Evolutionary conservation across 164 flowering plant species (phyloP).

Genomic region (Hamamelis virginiana): DNA sequence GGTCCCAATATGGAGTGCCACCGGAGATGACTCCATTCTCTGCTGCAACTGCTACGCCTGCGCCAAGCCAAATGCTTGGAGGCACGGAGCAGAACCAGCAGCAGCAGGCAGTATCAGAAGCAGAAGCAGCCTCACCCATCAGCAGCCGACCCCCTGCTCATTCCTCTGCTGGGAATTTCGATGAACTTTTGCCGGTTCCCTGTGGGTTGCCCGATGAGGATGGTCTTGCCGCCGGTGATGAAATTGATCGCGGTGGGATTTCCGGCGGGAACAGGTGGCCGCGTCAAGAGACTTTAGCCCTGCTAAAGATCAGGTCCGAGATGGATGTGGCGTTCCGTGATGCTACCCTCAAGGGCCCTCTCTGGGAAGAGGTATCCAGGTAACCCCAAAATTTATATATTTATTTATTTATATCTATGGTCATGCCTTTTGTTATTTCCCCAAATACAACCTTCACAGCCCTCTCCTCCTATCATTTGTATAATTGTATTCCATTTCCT

Average conservation of each 20-base stretch:
- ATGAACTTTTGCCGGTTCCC: constrained; percentile 32
- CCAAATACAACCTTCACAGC: not conserved
- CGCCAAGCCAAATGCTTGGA: constrained; percentile 20
- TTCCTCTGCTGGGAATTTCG: constrained; percentile 24
- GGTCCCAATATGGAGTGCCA: constrained; percentile 41
- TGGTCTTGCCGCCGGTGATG: constrained; percentile 35
- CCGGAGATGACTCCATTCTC: constrained; percentile 30
- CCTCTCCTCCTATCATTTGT: too few species aligned
- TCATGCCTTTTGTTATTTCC: not conserved
- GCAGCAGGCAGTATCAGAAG: constrained; percentile 12
- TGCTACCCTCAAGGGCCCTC: constrained; percentile 38
- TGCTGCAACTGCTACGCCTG: constrained; percentile 3
- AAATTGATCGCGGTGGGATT: constrained; percentile 30
- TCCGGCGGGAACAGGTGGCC: constrained; percentile 41
- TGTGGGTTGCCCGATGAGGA: constrained; percentile 39
- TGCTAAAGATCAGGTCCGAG: constrained; percentile 39
- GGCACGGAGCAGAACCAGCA: not conserved
- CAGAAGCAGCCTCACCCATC: constrained; percentile 37
- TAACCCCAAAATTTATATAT: constrained; percentile 5
- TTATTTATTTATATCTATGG: too few species aligned
- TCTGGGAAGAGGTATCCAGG: constrained; percentile 49
- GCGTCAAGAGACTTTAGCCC: constrained; percentile 36
- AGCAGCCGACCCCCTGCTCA: constrained; percentile 50
- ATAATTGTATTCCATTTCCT: too few species aligned
- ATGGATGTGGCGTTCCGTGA: constrained; percentile 42